Evolutionary conservation across 441 rosid genomes (phyloP).

Genomic region (Erysimum cheiri): DNA sequence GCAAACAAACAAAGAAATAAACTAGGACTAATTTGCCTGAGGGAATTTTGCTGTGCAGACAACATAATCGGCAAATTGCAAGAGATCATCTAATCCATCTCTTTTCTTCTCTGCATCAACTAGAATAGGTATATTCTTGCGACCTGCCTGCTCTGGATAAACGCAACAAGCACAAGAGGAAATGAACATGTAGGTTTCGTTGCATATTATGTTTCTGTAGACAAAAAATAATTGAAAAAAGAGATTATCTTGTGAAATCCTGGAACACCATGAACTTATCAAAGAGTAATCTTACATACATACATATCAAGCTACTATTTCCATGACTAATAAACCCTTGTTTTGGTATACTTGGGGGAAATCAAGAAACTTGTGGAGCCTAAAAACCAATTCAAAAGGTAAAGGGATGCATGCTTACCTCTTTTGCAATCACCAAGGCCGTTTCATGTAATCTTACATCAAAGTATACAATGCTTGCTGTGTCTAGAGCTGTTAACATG

Average conservation of each 20-base stretch:
- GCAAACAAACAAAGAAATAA: neutral
- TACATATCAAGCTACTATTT: constrained; percentile 1
- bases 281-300: constrained; percentile 24
- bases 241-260: neutral
- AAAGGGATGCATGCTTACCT: constrained; percentile 56
- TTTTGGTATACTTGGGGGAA: constrained; percentile 1
- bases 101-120: constrained; percentile 84
- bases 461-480: constrained; percentile 67
- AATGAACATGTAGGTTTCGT: constrained; percentile 25
- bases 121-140: constrained; percentile 76
- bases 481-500: constrained; percentile 66
- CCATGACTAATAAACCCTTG: neutral
- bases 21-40: constrained; percentile 53
- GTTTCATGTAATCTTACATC: constrained; percentile 80
- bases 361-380: neutral
- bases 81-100: constrained; percentile 80
- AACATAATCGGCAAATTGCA: constrained; percentile 64
- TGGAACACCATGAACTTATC: constrained; percentile 7
- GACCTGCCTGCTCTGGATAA: constrained; percentile 77
- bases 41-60: constrained; percentile 88
- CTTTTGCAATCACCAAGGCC: constrained; percentile 73
- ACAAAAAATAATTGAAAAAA: neutral
- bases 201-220: neutral
- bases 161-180: constrained; percentile 34
- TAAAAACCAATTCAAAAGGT: neutral